Conservation (phyloP, 1,284 basidiomycete genomes). For the Moesziomyces globuligerus region DNA sequence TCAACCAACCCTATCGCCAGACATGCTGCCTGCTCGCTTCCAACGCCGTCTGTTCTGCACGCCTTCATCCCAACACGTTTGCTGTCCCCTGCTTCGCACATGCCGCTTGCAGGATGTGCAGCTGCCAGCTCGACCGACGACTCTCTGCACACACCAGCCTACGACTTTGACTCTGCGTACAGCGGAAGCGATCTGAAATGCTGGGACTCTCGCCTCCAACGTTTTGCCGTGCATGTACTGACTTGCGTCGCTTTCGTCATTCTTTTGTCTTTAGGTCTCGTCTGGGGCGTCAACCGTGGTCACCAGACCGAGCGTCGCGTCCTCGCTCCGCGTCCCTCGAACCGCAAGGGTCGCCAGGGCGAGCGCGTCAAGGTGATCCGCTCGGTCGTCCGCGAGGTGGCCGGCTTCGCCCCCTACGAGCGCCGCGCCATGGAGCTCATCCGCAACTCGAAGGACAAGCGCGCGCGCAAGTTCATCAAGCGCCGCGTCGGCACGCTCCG, state of each 20-base stretch:
- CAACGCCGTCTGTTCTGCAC: too few relatives aligned
- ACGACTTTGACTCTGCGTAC: too few relatives aligned
- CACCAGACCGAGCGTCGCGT: slow-evolving; percentile 89
- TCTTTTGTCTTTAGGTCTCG: slow-evolving; percentile 76
- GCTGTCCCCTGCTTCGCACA: too few relatives aligned
- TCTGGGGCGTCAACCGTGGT: slow-evolving; percentile 90
- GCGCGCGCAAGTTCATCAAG: slow-evolving; percentile 67
- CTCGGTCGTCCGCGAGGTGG: slow-evolving; percentile 69
- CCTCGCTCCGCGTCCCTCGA: slow-evolving; percentile 81
- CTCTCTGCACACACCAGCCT: too few relatives aligned
- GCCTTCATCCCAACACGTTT: too few relatives aligned
- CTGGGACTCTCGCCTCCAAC: not conserved
- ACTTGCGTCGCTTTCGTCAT: too few relatives aligned
- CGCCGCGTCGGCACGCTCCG: slow-evolving; percentile 64
- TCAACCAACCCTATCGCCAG: too few relatives aligned
- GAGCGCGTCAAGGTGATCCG: slow-evolving; percentile 69
- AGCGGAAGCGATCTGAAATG: too few relatives aligned
- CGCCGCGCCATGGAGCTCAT: slow-evolving; percentile 97
- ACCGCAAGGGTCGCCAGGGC: slow-evolving; percentile 88
- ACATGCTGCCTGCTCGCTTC: too few relatives aligned
- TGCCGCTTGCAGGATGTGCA: too few relatives aligned
- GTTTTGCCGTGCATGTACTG: slow-evolving; percentile 1
- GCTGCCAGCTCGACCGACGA: too few relatives aligned
- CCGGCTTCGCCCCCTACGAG: slow-evolving; percentile 98
- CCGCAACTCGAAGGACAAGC: slow-evolving; percentile 90